Base-by-base conservation (phyloP, 1,139 yeast species). In the Keqinozyma sinolaborantium region DNA sequence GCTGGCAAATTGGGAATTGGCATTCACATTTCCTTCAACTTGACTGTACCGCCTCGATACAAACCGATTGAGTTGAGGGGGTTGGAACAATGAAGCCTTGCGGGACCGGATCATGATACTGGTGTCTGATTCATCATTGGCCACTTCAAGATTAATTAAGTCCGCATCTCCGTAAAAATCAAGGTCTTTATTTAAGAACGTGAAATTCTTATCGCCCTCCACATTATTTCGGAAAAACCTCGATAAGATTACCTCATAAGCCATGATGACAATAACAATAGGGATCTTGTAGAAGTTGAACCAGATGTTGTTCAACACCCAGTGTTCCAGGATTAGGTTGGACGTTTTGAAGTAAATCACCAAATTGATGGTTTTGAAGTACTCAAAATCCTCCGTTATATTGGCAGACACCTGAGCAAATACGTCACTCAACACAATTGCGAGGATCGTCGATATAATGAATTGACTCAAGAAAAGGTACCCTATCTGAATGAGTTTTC, bases 381-480 rank as follows among this genome's bases (percentile, higher is more conserved):
- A 66, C 38, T 66, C 59, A 36, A 67, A 66, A 33, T 68, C 73
- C 38, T 66, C 71, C 26, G 60, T 57, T 34, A 61, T 65, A 18
- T 61, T 58, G 31, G 53, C 55, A 33, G 64, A 53, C 3, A 64
- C 61, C 30, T 58, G 60, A n/a, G 62, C 56, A 47, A 68, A 68
- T 2, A 65, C 64, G 23, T 66, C 64, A 23, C 70, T 71, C 38
- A 77, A 54, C 1, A 77, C 80, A 31, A 80, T 78, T 5, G 80
- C 79, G 32, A 77, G 59, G 34, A 78, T 75, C 2, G 83, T 74
- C 12, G 78, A 63, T 11, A 78, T 69, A 29, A 78, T 70, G 43
- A 76, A 78, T 37, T 77, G 80, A 32, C 77, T 73, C 41, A 77
- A 59, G 40, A 77, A 77, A 29, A 77, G 58, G 45, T 74, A 78